Base-by-base conservation (phyloP, 1,139 yeast species). In the Yamadazyma dushanensis region DNA sequence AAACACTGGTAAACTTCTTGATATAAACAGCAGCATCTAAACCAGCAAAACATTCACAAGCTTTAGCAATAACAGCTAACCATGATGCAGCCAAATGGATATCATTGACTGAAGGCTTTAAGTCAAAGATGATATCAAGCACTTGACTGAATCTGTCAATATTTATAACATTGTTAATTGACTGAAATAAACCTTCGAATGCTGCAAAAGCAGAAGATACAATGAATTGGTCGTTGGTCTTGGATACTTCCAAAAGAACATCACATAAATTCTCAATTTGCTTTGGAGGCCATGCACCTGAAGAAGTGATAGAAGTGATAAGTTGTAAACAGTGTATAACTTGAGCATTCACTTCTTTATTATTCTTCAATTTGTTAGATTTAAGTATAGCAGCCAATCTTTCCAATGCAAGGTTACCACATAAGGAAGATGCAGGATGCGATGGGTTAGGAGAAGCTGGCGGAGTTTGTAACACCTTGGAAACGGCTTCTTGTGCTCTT, bases 61-160 rank as follows among this genome's bases (percentile, higher is more conserved):
- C 96, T 53, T 88, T 89, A 6, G 97, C 95, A 26, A 92, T 76
- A 17, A 89, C 96, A 1, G 97, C 96, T 34, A 89, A 75, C 98
- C 98, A 92, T 8, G 96, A 78, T 13, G 95, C 96, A 11, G 94
- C 88, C 48, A 92, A 73, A 57, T 88, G 90, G 28, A 83, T 70
- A 54, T 92, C 98, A 49, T 83, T 84, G 18, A 77, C 57, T 1
- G 95, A 73, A 5, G 98, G 98, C 47, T 81, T 82, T 53, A 90
- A 70, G 43, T 85, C 87, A 49, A 87, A 76, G 32, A 92, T 80
- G 27, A 85, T 75, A 49, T 83, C 79, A 41, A 89, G 66, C 11
- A 87, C 82, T 37, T 68, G 74, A 16, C 73, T 59, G 47, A 85
- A 80, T 50, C 80, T 83, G 26, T 77, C 83, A 21, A 71, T 60